phyloP scores from a whole-genome alignment of 345 rosid species.

The Euclidium syriacum region DNA sequence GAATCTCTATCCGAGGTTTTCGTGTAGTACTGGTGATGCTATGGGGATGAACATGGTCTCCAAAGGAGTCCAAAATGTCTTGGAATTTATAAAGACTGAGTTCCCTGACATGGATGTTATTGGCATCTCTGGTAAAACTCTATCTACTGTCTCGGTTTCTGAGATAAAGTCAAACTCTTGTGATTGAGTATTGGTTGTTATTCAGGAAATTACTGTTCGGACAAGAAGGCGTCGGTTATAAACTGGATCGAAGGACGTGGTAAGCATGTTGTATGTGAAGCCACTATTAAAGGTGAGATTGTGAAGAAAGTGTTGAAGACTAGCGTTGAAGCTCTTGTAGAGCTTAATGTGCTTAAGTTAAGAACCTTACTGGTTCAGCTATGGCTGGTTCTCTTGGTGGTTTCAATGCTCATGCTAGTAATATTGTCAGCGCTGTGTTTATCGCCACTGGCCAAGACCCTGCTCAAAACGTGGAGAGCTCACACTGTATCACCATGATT shows the following conservation, averaged over 20 bases:
- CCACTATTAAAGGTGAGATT: constrained; percentile 49
- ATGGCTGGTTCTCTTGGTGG: constrained; percentile 81
- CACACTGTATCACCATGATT: constrained; percentile 74
- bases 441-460: constrained; percentile 86
- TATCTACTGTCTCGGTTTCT: not conserved
- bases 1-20: constrained; percentile 48
- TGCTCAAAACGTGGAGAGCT: constrained; percentile 80
- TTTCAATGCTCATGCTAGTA: constrained; percentile 75
- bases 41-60: constrained; percentile 77
- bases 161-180: not conserved
- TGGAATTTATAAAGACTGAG: constrained; percentile 34
- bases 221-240: constrained; percentile 64
- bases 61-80: constrained; percentile 55
- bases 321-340: constrained; percentile 54
- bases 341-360: constrained; percentile 66
- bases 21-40: constrained; percentile 62
- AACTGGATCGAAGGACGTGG: constrained; percentile 85
- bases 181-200: not conserved
- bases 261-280: constrained; percentile 66
- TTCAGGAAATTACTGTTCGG: constrained; percentile 61
- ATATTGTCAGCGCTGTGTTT: constrained; percentile 59
- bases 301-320: constrained; percentile 66
- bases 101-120: constrained; percentile 58
- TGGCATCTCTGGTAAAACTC: constrained; percentile 45
- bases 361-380: constrained; percentile 77